A percentile compares a stretch with the other conserved stretches of the same genome.
Conservation (phyloP, 164 flowering plant species). For the Stephania japonica region DNA sequence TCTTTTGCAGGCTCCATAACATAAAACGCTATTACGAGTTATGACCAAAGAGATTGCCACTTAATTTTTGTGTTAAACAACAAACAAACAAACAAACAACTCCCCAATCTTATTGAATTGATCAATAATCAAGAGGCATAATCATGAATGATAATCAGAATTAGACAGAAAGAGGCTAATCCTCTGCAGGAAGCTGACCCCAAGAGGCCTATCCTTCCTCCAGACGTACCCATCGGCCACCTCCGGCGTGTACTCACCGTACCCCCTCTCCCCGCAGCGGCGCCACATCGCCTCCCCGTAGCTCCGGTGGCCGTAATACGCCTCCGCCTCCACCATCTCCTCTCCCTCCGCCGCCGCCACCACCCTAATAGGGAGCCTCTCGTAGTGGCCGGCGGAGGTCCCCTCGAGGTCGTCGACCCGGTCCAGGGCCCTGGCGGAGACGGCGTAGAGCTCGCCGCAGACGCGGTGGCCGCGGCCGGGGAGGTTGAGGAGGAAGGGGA, state of each 20-base stretch:
- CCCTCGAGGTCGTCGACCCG: constrained; percentile 79
- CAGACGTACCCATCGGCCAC: constrained; percentile 63
- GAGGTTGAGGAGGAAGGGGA: constrained; percentile 77
- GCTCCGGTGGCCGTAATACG: constrained; percentile 67
- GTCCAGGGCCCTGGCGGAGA: constrained; percentile 38
- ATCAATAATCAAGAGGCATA: too few relatives aligned
- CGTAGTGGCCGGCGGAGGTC: constrained; percentile 54
- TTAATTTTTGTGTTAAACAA: background rate
- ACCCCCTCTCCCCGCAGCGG: constrained; percentile 50
- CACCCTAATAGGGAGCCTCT: constrained; percentile 42
- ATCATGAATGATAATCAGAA: background rate
- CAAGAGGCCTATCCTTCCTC: constrained; percentile 57
- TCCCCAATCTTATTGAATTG: too few relatives aligned
- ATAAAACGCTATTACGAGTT: too few relatives aligned
- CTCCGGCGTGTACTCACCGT: constrained; percentile 37
- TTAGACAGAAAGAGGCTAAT: constrained; percentile 38
- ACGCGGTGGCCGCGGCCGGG: constrained; percentile 56
- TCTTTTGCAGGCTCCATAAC: too few relatives aligned
- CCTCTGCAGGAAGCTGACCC: constrained; percentile 51
- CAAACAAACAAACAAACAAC: too few relatives aligned
- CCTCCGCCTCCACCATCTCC: constrained; percentile 32
- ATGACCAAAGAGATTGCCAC: too few relatives aligned
- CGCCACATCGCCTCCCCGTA: constrained; percentile 70
- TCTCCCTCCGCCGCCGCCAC: constrained; percentile 5
- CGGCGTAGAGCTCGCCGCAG: constrained; percentile 77